Base-by-base conservation (phyloP, 352 stramenopile genomes). In the Peronospora belbahrii region DNA sequence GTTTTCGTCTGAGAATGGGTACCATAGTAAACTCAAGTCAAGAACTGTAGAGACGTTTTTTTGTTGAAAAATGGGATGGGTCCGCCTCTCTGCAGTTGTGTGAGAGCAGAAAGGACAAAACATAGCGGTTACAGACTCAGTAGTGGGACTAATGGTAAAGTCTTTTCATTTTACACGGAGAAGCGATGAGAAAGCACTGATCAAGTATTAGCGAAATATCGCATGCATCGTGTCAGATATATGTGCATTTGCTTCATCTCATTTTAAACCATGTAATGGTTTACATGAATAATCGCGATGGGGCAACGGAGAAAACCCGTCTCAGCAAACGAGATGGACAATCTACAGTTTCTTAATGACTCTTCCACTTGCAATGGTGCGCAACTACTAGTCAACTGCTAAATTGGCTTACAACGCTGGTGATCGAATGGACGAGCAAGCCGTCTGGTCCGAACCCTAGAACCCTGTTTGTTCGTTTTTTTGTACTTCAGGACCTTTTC, bases 21-120 rank as follows among this genome's bases (percentile, higher is more conserved):
- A 10, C 25, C 20, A 59, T 54, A 59, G 11, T 59, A n/a, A 47
- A 33, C 10, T 17, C 43, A 38, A 54, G 24, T 48, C 3, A 13
- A 23, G 13, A 18, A n/a, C 6, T 23, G 35, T 7, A 28, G 31
- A 49, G 42, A 42, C 43, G 24, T 36, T 20, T 47, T 3, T 22
- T 35, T 19, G 28, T 15, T 17, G 1, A 4, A 11, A 15, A 20
- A 19, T 15, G 44, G 31, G 45, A 55, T 50, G 45, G 37, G 19
- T 34, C 42, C 27, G 39, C 53, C 47, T 62, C 42, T 52, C 42
- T 42, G 20, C 18, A 42, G 11, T n/a, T n/a, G n/a, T n/a, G 42
- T 30, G 13, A 44, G 36, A 22, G 27, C 30, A 57, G 39, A 60
- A 57, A 62, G 52, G 22, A 28, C 46, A 40, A 35, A n/a, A 14